Evolutionary conservation across 306 rosid genomes (phyloP).

Genomic region (Myrica gale): DNA sequence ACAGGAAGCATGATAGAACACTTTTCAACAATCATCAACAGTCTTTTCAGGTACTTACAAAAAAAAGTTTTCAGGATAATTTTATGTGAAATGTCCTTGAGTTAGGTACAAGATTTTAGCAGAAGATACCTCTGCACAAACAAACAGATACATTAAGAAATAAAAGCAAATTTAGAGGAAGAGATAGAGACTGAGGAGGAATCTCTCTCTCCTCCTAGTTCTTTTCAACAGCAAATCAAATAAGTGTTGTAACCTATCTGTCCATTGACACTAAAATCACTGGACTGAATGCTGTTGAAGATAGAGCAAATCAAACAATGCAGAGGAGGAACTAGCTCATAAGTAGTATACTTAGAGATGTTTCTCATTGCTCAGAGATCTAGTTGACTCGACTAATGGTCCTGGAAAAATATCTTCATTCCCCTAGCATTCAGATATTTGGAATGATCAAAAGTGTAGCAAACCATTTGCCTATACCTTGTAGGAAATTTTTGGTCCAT

Average conservation of each 20-base stretch:
- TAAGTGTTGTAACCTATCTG: not conserved
- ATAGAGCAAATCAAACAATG: not conserved
- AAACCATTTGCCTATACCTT: not conserved
- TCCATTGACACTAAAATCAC: not conserved
- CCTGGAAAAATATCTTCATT: not conserved
- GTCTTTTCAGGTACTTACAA: not conserved
- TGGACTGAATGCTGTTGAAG: not conserved
- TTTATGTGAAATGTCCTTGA: too few relatives aligned
- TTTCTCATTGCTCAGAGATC: not conserved
- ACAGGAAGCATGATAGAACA: not conserved
- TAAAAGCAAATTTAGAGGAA: not conserved
- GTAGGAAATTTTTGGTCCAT: not conserved
- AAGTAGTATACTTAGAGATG: not conserved
- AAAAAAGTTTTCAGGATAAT: not conserved
- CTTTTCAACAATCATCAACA: not conserved
- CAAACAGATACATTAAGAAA: not conserved
- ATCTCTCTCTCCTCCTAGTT: not conserved
- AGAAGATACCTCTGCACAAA: not conserved
- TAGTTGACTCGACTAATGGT: not conserved
- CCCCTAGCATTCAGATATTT: not conserved
- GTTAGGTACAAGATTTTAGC: not conserved
- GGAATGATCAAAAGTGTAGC: not conserved
- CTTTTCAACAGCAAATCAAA: not conserved
- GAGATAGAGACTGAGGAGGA: not conserved
- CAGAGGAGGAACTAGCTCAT: constrained; percentile 1